These are phyloP conservation scores for Coprinopsis marcescibilis DNA, from an alignment of 768 basidiomycete species.

Conservation along the genomic window DNA sequence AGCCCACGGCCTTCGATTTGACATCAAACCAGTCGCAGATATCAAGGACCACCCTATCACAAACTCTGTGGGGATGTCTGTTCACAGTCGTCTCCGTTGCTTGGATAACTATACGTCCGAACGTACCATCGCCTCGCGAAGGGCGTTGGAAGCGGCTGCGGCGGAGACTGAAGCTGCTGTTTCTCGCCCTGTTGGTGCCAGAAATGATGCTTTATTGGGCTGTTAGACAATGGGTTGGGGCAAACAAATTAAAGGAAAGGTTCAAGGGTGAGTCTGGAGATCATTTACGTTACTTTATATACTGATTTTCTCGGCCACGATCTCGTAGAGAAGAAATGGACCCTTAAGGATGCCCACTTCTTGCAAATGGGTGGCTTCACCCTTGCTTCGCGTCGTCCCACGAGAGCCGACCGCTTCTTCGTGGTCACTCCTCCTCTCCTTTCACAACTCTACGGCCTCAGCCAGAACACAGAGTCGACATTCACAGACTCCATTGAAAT, in stretches of 20 bases:
- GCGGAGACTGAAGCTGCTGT: background rate
- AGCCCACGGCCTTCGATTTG: no score
- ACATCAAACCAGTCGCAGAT: no score
- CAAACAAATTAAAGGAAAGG: background rate
- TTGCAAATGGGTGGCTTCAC: background rate
- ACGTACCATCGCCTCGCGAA: background rate
- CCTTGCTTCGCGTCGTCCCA: background rate
- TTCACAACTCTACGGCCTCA: background rate
- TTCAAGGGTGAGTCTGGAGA: background rate
- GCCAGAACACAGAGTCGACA: background rate
- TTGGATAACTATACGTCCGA: background rate
- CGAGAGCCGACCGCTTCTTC: background rate
- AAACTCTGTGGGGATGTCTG: background rate
- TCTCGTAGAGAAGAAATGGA: background rate
- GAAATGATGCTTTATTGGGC: background rate
- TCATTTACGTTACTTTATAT: background rate
- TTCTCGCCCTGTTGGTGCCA: background rate
- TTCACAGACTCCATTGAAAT: background rate
- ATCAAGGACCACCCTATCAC: background rate
- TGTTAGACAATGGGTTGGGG: background rate
- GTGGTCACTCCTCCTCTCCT: background rate
- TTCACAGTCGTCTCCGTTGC: background rate
- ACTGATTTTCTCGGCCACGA: background rate
- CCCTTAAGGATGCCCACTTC: background rate
- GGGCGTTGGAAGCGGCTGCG: background rate